A percentile compares a stretch with the other conserved stretches of the same genome.
These are phyloP conservation scores for Cryomyces minteri DNA, from an alignment of 495 filamentous ascomycete genomes.

Conservation along the genomic window DNA sequence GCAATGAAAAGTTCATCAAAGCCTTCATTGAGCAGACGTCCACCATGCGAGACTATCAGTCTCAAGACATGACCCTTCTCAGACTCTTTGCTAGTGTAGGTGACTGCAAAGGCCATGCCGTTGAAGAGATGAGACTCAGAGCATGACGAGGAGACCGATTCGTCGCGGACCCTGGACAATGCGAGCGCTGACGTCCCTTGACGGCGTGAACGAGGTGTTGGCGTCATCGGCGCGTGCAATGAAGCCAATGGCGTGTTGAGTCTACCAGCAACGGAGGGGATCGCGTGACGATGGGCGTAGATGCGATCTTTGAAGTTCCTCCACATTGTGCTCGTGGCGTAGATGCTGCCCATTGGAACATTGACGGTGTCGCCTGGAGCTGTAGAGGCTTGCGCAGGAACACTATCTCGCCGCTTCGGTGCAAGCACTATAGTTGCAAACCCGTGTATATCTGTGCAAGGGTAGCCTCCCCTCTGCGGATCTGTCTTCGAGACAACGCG, in stretches of 20 bases:
- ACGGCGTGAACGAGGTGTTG: conserved; percentile 11
- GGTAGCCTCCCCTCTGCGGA: conserved; percentile 1
- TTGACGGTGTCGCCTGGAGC: conserved; percentile 5
- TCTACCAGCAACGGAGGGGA: background rate
- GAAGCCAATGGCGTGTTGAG: conserved; percentile 10
- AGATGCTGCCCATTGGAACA: conserved; percentile 16
- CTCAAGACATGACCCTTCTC: conserved; percentile 22
- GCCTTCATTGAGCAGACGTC: conserved; percentile 48
- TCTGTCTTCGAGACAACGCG: conserved; percentile 1
- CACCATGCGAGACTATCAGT: conserved; percentile 44
- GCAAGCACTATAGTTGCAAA: conserved; percentile 12
- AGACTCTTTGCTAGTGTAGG: conserved; percentile 34
- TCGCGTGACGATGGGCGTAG: conserved; percentile 5
- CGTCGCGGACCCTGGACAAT: conserved; percentile 2
- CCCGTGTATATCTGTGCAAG: conserved; percentile 17
- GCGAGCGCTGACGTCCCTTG: background rate
- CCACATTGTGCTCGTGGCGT: conserved; percentile 19
- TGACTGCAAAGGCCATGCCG: conserved; percentile 68
- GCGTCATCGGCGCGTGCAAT: conserved; percentile 7
- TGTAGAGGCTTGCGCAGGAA: background rate
- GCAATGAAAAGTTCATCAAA: conserved; percentile 72
- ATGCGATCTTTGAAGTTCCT: conserved; percentile 13
- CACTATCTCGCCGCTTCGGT: conserved; percentile 15
- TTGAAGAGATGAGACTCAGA: conserved; percentile 30
- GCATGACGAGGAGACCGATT: conserved; percentile 5